Base-by-base conservation (phyloP, 2,329 filamentous ascomycete species). In the Hymenoscyphus infarciens region DNA sequence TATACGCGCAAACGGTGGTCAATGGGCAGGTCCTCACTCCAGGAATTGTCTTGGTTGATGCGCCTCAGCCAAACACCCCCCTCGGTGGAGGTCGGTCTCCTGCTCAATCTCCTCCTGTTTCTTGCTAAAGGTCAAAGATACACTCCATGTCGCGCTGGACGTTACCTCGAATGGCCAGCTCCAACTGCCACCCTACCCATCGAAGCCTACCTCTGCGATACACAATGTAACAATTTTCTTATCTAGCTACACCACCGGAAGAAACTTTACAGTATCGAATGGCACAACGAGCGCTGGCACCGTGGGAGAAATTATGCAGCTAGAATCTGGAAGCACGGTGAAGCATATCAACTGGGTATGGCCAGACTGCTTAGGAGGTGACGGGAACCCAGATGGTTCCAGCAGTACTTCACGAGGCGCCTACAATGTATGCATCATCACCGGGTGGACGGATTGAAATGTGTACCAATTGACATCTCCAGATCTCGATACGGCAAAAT, bases 311-410 rank as follows among this genome's bases (percentile, higher is more conserved):
- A 86, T 91, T 61, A 82, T 91, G 77, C 73, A 76, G 31, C 83
- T 87, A 65, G 87, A 91, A 70, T 75, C 81, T 0, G 82, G 83
- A 3, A 88, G 86, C 70, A 90, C 88, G 0, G 88, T 91, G 53
- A 91, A 91, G 72, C 87, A 91, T 71, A 81, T 90, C 65, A 87
- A 87, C 71, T 91, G 88, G 86, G 77, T 83, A 22, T 91, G 87
- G 87, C 88, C 88, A 0, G 81, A 83, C 63, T 91, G 88, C 68
- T 77, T 91, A 0, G 83, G 86, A 2, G 87, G 87, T 19, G 77
- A 87, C 57, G 81, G 29, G 68, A 73, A 1, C 72, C 75, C 62
- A 19, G 61, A 55, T n/a, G 60, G 45, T 7, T 61, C 61, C n/a
- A 73, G 75, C 0, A 77, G 77, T 62, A 84, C 81, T 58, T 35